Base-by-base conservation (phyloP, 345 rosid species). In the Eucalyptus tenuipes region DNA sequence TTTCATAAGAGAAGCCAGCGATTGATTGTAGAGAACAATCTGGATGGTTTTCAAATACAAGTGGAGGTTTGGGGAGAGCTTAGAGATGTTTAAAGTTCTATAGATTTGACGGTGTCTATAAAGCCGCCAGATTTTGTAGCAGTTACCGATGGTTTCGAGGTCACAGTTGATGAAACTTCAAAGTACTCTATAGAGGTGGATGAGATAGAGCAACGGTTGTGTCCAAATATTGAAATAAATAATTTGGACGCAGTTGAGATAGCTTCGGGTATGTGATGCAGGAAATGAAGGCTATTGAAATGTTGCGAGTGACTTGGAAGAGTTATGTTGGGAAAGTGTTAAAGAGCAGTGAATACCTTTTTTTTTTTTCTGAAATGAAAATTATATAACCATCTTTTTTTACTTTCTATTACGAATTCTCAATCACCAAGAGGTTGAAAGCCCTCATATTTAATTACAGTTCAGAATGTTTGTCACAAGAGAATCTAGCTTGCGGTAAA, bases 141-240 rank as follows among this genome's bases (percentile, higher is more conserved):
- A 27, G 2, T 11, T 25, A 27, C 29, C 0, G 27, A 14, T 59
- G 13, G 2, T 27, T 27, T 8, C 31, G 29, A 59, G 29, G n/a
- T 59, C 4, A 59, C 66, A 25, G 7, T 25, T 59, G 31, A 59
- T 27, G 66, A 59, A 27, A 29, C 71, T 29, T 61, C 17, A 15
- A 27, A n/a, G 17, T 29, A n/a, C 17, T 61, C 0, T 12, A 0
- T 4, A 7, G 0, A 61, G 33, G 71, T 27, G 17, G 33, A 27
- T 13, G 71, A 29, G 71, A 29, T 29, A 27, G 71, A 6, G 8
- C 0, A 7, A 61, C 8, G 0, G 8, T 61, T 61, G 11, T 6
- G 8, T 59, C n/a, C 66, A 59, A 25, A 27, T 59, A 27, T 59
- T 59, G 15, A 59, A 59, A 59, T 27, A 4, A 31, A 59, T 27